These are phyloP conservation scores for Geosmithia flava DNA, from an alignment of 2,329 filamentous ascomycete genomes.

Conservation along the genomic window DNA sequence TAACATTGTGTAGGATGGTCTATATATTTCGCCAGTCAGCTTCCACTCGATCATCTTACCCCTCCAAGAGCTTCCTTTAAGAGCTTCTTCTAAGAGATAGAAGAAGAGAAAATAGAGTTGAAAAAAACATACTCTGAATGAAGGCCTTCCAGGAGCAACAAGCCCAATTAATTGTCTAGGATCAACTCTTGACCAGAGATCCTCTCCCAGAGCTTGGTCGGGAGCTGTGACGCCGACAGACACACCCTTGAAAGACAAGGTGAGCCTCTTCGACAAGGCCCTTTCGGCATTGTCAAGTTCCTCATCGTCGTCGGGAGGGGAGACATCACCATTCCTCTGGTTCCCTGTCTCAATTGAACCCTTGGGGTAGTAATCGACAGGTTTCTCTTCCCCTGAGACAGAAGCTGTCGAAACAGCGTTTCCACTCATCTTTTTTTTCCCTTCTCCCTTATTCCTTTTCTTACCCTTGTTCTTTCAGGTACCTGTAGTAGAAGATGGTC, in stretches of 20 bases:
- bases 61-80: too few relatives aligned
- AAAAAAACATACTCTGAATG: not conserved
- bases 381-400: not conserved
- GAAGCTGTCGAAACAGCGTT: not conserved
- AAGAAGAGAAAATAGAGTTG: not conserved
- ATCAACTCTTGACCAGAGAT: slow-evolving; percentile 10
- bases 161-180: slow-evolving; percentile 6
- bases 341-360: not conserved
- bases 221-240: slow-evolving; percentile 8
- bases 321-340: not conserved
- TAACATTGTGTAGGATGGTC: slow-evolving; percentile 24
- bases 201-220: slow-evolving; percentile 9
- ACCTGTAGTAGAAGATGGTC: too few relatives aligned
- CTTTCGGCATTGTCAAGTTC: not conserved
- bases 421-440: too few relatives aligned
- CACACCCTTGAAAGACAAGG: slow-evolving; percentile 9
- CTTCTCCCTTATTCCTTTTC: too few relatives aligned
- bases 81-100: too few relatives aligned
- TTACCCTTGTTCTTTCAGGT: too few relatives aligned
- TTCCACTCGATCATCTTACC: too few relatives aligned
- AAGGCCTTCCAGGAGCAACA: slow-evolving; percentile 1
- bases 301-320: not conserved
- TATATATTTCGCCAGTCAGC: slow-evolving; percentile 6
- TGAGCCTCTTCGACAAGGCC: slow-evolving; percentile 6
- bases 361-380: not conserved